Evolutionary conservation across 2,329 filamentous ascomycete genomes (phyloP).

Genomic region (Ustulina deusta): DNA sequence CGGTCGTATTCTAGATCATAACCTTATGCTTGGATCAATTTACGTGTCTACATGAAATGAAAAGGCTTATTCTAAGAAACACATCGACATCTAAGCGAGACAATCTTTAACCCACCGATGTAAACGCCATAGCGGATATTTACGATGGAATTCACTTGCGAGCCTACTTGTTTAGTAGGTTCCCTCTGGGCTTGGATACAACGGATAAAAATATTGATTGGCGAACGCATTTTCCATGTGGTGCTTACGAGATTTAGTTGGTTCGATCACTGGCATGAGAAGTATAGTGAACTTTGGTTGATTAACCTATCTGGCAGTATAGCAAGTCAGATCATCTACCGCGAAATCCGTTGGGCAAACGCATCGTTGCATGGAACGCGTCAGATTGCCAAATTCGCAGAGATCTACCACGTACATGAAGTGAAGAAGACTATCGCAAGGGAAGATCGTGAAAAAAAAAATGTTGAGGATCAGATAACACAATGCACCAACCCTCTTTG

Average conservation of each 20-base stretch:
- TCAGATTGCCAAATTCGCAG: conserved; percentile 33
- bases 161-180: not conserved
- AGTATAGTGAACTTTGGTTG: conserved; percentile 20
- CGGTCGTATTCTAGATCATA: not conserved
- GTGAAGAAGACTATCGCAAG: conserved; percentile 39
- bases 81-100: not conserved
- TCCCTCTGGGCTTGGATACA: not conserved
- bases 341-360: conserved; percentile 21
- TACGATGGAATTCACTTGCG: not conserved
- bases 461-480: conserved; percentile 32
- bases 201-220: not conserved
- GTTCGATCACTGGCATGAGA: not conserved
- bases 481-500: conserved; percentile 26
- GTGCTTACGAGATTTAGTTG: not conserved
- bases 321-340: conserved; percentile 31
- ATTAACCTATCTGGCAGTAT: conserved; percentile 36
- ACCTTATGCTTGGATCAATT: not conserved
- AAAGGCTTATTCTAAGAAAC: not conserved
- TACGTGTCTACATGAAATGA: not conserved
- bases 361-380: conserved; percentile 30
- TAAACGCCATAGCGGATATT: not conserved
- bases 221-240: not conserved
- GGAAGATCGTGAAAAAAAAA: conserved; percentile 37
- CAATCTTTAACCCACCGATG: not conserved
- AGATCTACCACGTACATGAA: conserved; percentile 37